Evolutionary conservation across 2,329 filamentous ascomycete genomes (phyloP).

Genomic region (Cadophora gregata): DNA sequence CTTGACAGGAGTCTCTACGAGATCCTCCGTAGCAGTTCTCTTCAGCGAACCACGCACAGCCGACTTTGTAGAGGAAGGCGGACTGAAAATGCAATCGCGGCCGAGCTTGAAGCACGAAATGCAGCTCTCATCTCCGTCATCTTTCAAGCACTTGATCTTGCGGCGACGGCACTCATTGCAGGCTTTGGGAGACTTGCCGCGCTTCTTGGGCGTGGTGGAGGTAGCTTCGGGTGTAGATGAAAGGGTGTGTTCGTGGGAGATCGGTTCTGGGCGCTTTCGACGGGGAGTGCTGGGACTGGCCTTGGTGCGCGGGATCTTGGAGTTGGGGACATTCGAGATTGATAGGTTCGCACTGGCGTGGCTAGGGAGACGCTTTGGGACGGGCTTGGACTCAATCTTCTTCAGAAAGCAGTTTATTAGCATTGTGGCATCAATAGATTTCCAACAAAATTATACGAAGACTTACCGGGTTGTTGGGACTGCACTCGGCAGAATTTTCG

Average conservation of each 20-base stretch:
- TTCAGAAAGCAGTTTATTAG: background rate
- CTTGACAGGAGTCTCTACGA: background rate
- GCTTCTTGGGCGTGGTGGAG: background rate
- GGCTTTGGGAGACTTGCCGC: slow-evolving; percentile 2
- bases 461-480: background rate
- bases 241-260: background rate
- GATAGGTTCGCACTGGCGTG: background rate
- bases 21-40: background rate
- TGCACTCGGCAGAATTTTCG: background rate
- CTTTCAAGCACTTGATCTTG: slow-evolving; percentile 10
- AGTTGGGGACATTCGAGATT: background rate
- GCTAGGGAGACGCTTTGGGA: slow-evolving; percentile 1
- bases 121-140: background rate
- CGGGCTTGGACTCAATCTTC: background rate
- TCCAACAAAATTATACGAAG: background rate
- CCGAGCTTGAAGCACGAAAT: background rate
- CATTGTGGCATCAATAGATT: background rate
- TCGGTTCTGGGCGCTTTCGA: background rate
- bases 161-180: slow-evolving; percentile 13
- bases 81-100: slow-evolving; percentile 6
- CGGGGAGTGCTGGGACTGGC: background rate
- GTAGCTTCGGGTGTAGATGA: background rate
- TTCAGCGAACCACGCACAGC: background rate
- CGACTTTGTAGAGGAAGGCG: background rate
- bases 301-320: background rate